These are phyloP conservation scores for Pluteus cervinus DNA, from an alignment of 768 basidiomycete species.

Conservation along the genomic window DNA sequence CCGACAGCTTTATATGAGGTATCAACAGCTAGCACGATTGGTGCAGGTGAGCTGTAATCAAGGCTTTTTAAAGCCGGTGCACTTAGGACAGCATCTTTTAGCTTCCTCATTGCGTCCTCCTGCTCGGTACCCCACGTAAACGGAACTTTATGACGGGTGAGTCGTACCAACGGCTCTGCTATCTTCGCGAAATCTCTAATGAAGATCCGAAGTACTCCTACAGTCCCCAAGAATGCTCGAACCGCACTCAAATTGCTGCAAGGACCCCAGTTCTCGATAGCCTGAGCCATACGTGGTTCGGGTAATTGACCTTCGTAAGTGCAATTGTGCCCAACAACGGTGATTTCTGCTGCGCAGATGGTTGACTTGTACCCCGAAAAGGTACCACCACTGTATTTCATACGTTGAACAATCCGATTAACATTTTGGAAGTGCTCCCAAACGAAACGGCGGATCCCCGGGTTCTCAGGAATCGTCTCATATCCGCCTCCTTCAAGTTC, in stretches of 20 bases:
- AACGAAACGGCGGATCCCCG: constrained; percentile 26
- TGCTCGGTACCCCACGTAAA: constrained; percentile 25
- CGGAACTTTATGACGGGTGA: constrained; percentile 19
- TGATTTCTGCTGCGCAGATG: constrained; percentile 10
- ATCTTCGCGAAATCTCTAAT: constrained; percentile 20
- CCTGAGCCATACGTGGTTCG: constrained; percentile 14
- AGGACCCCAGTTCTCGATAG: constrained; percentile 20
- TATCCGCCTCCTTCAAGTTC: constrained; percentile 13
- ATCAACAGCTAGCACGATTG: constrained; percentile 31
- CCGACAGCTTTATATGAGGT: constrained; percentile 28
- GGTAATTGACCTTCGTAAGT: constrained; percentile 25
- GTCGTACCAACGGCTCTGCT: constrained; percentile 15
- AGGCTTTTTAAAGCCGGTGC: constrained; percentile 23
- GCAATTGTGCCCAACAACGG: constrained; percentile 29
- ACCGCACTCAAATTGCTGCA: constrained; percentile 16
- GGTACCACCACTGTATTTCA: constrained; percentile 22
- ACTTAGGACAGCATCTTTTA: constrained; percentile 18
- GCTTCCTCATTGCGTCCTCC: constrained; percentile 9
- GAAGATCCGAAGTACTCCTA: constrained; percentile 21
- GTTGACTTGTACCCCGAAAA: constrained; percentile 17
- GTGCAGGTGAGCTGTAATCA: constrained; percentile 18
- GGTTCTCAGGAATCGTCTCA: constrained; percentile 16
- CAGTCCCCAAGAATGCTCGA: constrained; percentile 23
- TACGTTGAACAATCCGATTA: constrained; percentile 25
- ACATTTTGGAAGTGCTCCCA: constrained; percentile 31